A percentile compares a stretch with the other conserved stretches of the same genome.
phyloP scores from a whole-genome alignment of 164 flowering plant genomes.

The Litsea cubeba region DNA sequence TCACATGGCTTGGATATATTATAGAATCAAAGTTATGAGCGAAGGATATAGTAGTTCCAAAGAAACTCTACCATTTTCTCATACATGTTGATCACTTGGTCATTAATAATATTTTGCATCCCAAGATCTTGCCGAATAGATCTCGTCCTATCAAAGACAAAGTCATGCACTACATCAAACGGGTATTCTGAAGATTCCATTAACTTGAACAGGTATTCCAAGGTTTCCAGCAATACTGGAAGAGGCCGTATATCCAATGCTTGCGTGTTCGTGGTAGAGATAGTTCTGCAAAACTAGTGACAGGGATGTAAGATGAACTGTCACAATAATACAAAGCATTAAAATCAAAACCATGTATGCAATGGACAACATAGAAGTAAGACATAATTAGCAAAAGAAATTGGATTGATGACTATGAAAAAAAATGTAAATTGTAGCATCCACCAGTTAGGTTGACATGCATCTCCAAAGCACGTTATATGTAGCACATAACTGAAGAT shows the following conservation, averaged over 20 bases:
- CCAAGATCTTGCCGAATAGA: constrained; percentile 88
- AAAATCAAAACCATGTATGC: not conserved
- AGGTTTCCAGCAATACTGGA: constrained; percentile 61
- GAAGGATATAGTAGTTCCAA: not conserved
- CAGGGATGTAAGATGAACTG: constrained; percentile 13
- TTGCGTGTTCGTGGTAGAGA: constrained; percentile 37
- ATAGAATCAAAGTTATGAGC: too few species aligned
- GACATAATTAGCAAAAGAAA: too few species aligned
- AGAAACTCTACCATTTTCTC: constrained; percentile 64
- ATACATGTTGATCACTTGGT: constrained; percentile 49
- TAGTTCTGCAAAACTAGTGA: constrained; percentile 86
- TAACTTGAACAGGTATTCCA: constrained; percentile 52
- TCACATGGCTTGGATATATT: not conserved
- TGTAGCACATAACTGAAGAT: too few species aligned
- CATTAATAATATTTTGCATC: constrained; percentile 63
- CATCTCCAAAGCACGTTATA: too few species aligned
- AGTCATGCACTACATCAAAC: constrained; percentile 79
- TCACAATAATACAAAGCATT: not conserved
- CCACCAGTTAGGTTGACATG: not conserved
- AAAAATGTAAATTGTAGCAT: not conserved
- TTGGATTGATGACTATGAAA: not conserved
- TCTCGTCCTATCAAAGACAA: constrained; percentile 85
- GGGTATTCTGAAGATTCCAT: constrained; percentile 49
- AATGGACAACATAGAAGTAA: not conserved
- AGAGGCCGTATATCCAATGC: constrained; percentile 79